These are phyloP conservation scores for Podaxis sp. DNA, from an alignment of 768 basidiomycete genomes.

Conservation along the genomic window DNA sequence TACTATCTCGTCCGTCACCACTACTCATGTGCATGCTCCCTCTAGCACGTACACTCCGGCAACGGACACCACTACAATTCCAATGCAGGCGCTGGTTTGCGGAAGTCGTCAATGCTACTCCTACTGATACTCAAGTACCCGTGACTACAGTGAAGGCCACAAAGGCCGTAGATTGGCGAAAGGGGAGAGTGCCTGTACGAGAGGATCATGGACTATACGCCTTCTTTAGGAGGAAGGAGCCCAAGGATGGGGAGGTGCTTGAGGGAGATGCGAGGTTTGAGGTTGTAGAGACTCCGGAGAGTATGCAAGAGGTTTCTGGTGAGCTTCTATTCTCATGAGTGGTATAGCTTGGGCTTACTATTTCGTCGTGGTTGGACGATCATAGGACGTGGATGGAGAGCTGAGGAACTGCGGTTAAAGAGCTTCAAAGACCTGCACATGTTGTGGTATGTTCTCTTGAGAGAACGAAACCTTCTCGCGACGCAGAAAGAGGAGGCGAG, in stretches of 20 bases:
- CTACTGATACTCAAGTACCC: not conserved
- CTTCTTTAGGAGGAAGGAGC: conserved; percentile 65
- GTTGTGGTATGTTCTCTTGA: conserved; percentile 87
- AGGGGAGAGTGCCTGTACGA: conserved; percentile 31
- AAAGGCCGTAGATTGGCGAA: conserved; percentile 14
- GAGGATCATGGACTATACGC: conserved; percentile 75
- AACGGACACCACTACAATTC: conserved; percentile 16
- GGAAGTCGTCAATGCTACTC: conserved; percentile 18
- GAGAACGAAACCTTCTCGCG: conserved; percentile 88
- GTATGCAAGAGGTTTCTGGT: conserved; percentile 28
- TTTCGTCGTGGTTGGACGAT: too few relatives aligned
- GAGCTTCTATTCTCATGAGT: conserved; percentile 4
- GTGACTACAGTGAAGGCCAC: not conserved
- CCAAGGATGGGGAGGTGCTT: conserved; percentile 29
- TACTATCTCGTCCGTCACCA: not conserved
- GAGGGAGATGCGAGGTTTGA: conserved; percentile 53
- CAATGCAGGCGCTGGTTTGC: conserved; percentile 24
- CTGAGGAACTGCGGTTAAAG: conserved; percentile 84
- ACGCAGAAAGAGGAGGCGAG: conserved; percentile 82
- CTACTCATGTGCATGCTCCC: conserved; percentile 18
- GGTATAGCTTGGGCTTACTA: too few relatives aligned
- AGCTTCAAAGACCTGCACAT: conserved; percentile 92
- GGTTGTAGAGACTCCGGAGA: conserved; percentile 35
- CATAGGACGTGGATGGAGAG: conserved; percentile 86
- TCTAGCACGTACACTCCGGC: conserved; percentile 17